phyloP scores from a whole-genome alignment of 768 basidiomycete genomes.

The Lactarius indigo region DNA sequence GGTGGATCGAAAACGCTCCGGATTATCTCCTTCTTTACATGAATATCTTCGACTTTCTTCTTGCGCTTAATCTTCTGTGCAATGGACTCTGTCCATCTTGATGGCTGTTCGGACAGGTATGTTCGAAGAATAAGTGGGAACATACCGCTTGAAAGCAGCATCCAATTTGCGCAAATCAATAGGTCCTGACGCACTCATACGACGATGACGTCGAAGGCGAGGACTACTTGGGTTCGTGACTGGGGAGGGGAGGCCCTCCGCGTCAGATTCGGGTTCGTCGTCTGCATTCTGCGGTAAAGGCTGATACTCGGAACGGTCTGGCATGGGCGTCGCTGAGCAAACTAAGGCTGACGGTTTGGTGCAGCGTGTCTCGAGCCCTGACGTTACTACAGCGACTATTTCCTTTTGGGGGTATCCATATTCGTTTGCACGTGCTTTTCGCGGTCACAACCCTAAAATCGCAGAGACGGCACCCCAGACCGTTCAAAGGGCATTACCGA shows the following conservation, averaged over 20 bases:
- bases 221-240: constrained; percentile 23
- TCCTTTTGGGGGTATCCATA: not conserved
- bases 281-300: constrained; percentile 41
- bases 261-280: constrained; percentile 36
- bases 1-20: constrained; percentile 77
- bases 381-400: not conserved
- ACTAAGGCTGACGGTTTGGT: not conserved
- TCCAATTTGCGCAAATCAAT: constrained; percentile 81
- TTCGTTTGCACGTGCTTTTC: constrained; percentile 3
- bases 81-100: constrained; percentile 83
- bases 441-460: not conserved
- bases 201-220: constrained; percentile 29
- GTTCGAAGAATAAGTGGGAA: not conserved
- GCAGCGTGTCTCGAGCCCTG: not conserved
- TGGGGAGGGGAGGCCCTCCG: constrained; percentile 30
- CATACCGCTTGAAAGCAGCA: constrained; percentile 76
- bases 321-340: constrained; percentile 41
- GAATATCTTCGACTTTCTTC: constrained; percentile 57
- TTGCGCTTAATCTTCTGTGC: constrained; percentile 81
- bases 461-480: not conserved
- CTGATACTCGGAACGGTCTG: constrained; percentile 45
- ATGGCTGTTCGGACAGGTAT: constrained; percentile 1
- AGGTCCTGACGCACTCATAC: constrained; percentile 48
- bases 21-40: constrained; percentile 70
- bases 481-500: no score